Conservation (phyloP, 345 rosid genomes). For the Isatis tinctoria region DNA sequence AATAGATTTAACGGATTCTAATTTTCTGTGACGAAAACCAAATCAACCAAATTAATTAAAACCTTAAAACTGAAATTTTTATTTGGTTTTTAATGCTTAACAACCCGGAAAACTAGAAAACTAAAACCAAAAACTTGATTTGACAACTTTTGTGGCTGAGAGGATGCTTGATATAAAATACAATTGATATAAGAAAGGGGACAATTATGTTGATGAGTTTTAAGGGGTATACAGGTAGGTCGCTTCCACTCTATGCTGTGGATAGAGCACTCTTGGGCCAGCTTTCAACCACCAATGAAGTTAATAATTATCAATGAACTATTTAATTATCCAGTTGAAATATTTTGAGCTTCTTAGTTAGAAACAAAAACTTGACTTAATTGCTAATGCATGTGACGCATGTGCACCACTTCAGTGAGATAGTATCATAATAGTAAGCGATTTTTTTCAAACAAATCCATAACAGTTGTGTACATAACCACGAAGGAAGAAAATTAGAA, state of each 20-base stretch:
- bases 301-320: background rate
- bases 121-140: background rate
- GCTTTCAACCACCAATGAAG: constrained; percentile 27
- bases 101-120: background rate
- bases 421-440: constrained; percentile 1
- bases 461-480: background rate
- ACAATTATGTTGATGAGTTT: constrained; percentile 19
- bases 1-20: background rate
- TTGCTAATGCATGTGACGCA: constrained; percentile 36
- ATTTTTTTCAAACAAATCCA: background rate
- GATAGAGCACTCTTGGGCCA: constrained; percentile 27
- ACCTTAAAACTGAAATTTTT: background rate
- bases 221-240: constrained; percentile 32
- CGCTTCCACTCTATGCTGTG: constrained; percentile 22
- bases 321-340: constrained; percentile 15
- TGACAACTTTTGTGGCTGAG: background rate
- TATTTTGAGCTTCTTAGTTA: background rate
- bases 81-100: background rate
- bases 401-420: constrained; percentile 28
- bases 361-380: constrained; percentile 3
- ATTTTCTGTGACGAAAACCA: background rate
- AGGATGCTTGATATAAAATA: background rate
- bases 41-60: background rate
- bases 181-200: background rate
- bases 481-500: background rate